A percentile compares a stretch with the other conserved stretches of the same genome.
These are phyloP conservation scores for Hypoxylon sp. DNA, from an alignment of 2,329 filamentous ascomycete genomes.

Conservation along the genomic window DNA sequence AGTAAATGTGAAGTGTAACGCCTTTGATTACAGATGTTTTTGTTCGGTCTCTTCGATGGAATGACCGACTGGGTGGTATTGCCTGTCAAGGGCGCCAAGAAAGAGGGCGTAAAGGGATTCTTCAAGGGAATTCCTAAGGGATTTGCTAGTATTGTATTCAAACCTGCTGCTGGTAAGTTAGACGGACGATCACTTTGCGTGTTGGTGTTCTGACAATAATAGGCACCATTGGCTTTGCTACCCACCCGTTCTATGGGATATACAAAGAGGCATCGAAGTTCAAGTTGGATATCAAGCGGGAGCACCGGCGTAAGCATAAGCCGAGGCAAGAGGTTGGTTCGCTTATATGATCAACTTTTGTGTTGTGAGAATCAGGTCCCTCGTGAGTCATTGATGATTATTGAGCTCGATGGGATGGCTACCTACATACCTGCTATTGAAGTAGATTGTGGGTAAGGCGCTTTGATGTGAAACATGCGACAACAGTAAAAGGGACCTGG, in stretches of 20 bases:
- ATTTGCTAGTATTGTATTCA: conserved; percentile 26
- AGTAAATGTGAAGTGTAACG: not conserved
- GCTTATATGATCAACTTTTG: conserved; percentile 26
- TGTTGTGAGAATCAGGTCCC: too few relatives aligned
- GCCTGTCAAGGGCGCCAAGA: conserved; percentile 29
- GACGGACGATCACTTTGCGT: not conserved
- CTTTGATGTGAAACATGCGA: too few relatives aligned
- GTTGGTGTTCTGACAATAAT: conserved; percentile 15
- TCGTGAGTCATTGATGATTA: too few relatives aligned
- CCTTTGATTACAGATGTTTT: conserved; percentile 13
- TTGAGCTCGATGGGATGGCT: too few relatives aligned
- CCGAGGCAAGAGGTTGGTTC: conserved; percentile 17
- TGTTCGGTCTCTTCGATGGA: conserved; percentile 28
- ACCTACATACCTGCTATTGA: too few relatives aligned
- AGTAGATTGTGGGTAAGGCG: too few relatives aligned
- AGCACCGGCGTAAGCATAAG: conserved; percentile 22
- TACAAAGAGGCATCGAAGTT: conserved; percentile 36
- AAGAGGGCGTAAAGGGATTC: conserved; percentile 29
- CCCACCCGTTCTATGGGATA: conserved; percentile 34
- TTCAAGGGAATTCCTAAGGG: conserved; percentile 30
- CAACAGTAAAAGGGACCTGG: too few relatives aligned
- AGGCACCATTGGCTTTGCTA: conserved; percentile 25
- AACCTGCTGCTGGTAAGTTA: conserved; percentile 28
- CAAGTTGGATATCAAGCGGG: conserved; percentile 32
- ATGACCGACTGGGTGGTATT: conserved; percentile 32